These are phyloP conservation scores for Aspergillus funiculosus DNA, from an alignment of 495 filamentous ascomycete genomes.

Conservation along the genomic window DNA sequence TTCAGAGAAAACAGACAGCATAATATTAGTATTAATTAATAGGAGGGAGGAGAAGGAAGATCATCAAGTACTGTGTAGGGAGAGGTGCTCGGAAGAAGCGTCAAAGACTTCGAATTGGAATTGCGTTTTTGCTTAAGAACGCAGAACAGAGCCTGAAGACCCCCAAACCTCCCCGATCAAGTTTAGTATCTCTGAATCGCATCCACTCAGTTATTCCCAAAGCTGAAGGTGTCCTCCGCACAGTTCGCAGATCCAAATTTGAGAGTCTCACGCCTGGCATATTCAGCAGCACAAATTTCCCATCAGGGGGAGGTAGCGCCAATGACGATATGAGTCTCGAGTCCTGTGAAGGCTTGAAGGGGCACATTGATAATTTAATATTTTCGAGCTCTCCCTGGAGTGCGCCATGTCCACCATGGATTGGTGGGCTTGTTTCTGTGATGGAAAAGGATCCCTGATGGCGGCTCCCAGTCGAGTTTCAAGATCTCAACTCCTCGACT, in stretches of 20 bases:
- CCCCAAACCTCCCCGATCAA: conserved; percentile 4
- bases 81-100: not conserved
- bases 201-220: conserved; percentile 17
- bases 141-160: not conserved
- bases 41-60: not conserved
- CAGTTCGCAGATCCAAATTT: conserved; percentile 31
- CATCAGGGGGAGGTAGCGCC: no score
- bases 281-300: not conserved
- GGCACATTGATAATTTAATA: no score
- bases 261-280: conserved; percentile 6
- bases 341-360: no score
- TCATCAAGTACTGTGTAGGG: not conserved
- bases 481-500: no score
- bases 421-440: no score
- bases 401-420: no score
- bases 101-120: no score
- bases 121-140: not conserved
- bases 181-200: conserved; percentile 10
- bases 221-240: conserved; percentile 18
- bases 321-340: no score
- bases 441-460: no score
- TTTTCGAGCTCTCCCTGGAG: no score
- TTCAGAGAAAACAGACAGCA: not conserved
- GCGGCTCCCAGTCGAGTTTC: no score
- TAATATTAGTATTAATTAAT: not conserved